Percentiles rank a stretch among this genome's conserved stretches.
Evolutionary conservation across 805 yeast genomes (phyloP).

Genomic region (Kurtzmaniella cleridarum): DNA sequence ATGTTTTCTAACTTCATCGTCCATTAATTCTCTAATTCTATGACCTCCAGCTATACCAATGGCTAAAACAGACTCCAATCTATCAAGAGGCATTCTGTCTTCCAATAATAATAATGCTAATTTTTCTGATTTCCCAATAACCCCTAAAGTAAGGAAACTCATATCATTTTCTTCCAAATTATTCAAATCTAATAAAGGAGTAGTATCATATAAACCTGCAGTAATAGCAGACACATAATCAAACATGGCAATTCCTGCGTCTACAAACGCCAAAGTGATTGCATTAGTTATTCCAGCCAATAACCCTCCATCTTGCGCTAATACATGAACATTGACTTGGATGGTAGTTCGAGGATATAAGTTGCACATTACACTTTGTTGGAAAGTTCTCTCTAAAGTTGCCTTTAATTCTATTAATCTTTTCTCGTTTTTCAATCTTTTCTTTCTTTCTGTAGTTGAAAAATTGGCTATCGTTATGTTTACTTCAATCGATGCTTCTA

Average conservation of each 20-base stretch:
- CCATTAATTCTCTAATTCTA: conserved; percentile 79
- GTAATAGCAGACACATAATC: conserved; percentile 81
- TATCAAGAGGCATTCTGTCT: conserved; percentile 79
- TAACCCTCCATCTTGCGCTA: conserved; percentile 88
- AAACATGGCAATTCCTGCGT: conserved; percentile 92
- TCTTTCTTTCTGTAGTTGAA: conserved; percentile 70
- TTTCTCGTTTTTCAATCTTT: conserved; percentile 62
- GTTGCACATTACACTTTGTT: conserved; percentile 66
- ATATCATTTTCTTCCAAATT: conserved; percentile 79
- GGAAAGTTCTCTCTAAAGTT: conserved; percentile 62
- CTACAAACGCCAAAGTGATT: conserved; percentile 81
- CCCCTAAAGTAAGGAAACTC: conserved; percentile 76
- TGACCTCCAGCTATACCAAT: conserved; percentile 87
- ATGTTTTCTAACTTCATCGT: conserved; percentile 70
- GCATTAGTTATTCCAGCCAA: conserved; percentile 79
- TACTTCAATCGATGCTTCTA: conserved; percentile 56
- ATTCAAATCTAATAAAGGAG: conserved; percentile 77
- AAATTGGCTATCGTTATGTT: conserved; percentile 74
- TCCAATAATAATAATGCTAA: conserved; percentile 73
- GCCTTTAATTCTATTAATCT: conserved; percentile 64
- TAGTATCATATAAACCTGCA: conserved; percentile 73
- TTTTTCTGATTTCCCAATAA: conserved; percentile 77
- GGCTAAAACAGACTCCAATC: conserved; percentile 67
- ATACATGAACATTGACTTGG: conserved; percentile 67
- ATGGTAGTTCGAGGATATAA: conserved; percentile 81